Base-by-base conservation (phyloP, 345 rosid species). In the Gossypium stocksii region DNA sequence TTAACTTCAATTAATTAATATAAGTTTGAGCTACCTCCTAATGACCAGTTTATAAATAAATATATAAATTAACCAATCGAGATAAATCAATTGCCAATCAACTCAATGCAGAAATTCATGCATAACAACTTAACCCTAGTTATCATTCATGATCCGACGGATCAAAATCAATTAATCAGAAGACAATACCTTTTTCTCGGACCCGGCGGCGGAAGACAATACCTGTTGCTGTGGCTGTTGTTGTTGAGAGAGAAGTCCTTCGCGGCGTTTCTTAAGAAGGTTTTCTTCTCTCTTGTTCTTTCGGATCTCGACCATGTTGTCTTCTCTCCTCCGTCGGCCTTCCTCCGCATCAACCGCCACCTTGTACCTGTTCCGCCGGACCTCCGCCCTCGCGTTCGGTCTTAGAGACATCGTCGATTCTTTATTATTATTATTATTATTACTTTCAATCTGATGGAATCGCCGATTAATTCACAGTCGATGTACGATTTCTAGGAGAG, bases 251-350 rank as follows among this genome's bases (percentile, higher is more conserved):
- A 80, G 80, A 27, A 87, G 67, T 9, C 88, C 91, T 45, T 91
- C 93, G 23, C 94, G 93, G 19, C 94, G 82, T 82, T 90, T 91
- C 85, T 91, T 91, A 80, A 82, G 90, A 11, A 91, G 78, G 80
- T 84, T 90, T 75, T 91, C 97, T 68, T 91, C 94, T 63, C 97
- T 79, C 59, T 87, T 86, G 48, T 84, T 91, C 89, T 91, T 91
- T 74, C 94, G 84, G 86, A 90, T 91, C 91, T 91, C 94, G 53
- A 91, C 94, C 94, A 90, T 87, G 58, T 88, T 87, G 76, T 91
- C 93, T 76, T 91, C 97, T 67, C 97, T 81, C 70, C 97, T 86
- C 78, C 97, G 81, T 53, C 94, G 84, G 15, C 93, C 97, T 68
- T 91, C 97, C 15, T 89, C 97, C 29, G 91, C 91, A 44, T 88